Evolutionary conservation across 768 basidiomycete species (phyloP), one percentile per base, ranked within the genome.

Genomic region (Dendrothele bispora): DNA sequence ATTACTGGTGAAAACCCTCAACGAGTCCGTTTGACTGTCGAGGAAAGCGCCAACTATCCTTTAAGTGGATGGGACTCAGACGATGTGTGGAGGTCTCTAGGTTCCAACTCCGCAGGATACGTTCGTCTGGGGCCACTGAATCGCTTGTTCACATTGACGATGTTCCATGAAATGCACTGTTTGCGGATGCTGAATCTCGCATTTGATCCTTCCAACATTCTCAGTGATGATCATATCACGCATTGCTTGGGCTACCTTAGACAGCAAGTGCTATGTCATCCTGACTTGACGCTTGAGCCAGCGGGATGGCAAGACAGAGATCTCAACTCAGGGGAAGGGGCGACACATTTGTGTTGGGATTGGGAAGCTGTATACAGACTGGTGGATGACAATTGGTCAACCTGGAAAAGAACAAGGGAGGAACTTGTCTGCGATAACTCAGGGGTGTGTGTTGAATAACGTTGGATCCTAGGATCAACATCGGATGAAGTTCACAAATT

Each of bases 161-260:
- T 48, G 46, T 48, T 48, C 25, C 47, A 49, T 39, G 51, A 46
- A 41, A 18, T 43, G 15, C 77, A 79, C 51, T 79, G 77, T 44
- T 54, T 79, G 12, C 58, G 65, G 12, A 49, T 59, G 8, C 60
- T 71, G 38, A 60, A 64, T 15, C 51, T 56, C 7, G 57, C 58
- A 6, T 55, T 69, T 15, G 61, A 55, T 11, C 42, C 42, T n/a
- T 32, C 28, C 36, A 28, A 58, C 59, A 43, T 28, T 10, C 37
- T 43, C 7, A 21, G 24, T 42, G 50, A 51, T 15, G 60, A 50
- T 1, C 69, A 73, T 47, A 57, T 68, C 7, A 53, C 65, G 35
- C 79, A 78, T 53, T 80, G 78, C 55, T 59, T 74, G 44, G 75
- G 76, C 42, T 79, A 78, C 55, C 57, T 81, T 39, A 63, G 77